A percentile compares a stretch with the other conserved stretches of the same genome.
These are phyloP conservation scores for Leccinum subgranulosum DNA, from an alignment of 768 basidiomycete genomes.

Conservation along the genomic window DNA sequence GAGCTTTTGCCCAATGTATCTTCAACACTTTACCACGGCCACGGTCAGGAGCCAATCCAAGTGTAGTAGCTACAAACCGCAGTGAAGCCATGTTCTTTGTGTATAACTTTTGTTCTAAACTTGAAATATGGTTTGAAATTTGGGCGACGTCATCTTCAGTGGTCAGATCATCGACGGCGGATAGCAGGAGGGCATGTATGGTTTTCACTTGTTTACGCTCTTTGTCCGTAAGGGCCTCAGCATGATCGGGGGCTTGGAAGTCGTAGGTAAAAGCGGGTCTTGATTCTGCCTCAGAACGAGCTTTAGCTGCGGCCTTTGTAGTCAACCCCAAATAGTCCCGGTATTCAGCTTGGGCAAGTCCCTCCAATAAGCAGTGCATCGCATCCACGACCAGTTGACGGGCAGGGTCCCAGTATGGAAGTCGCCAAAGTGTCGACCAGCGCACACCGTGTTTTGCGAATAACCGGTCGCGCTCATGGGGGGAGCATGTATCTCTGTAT, in stretches of 20 bases:
- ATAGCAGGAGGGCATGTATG: slow-evolving; percentile 3
- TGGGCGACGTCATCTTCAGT: background rate
- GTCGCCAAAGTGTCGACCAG: background rate
- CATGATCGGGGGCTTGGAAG: background rate
- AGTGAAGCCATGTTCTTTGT: background rate
- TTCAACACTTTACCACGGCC: background rate
- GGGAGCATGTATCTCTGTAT: background rate
- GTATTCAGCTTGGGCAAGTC: background rate
- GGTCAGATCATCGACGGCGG: background rate
- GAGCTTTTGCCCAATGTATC: slow-evolving; percentile 3
- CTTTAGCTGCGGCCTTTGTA: background rate
- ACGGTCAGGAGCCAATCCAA: background rate
- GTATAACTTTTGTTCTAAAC: background rate
- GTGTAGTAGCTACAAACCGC: background rate
- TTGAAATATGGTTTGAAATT: background rate
- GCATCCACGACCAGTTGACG: background rate
- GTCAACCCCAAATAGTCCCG: background rate
- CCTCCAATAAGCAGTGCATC: background rate
- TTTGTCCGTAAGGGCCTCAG: background rate
- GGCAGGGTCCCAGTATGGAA: background rate
- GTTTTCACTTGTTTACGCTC: background rate
- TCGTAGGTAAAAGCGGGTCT: background rate
- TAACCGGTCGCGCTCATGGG: background rate
- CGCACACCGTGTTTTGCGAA: background rate
- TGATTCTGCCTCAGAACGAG: background rate